Evolutionary conservation across 2,329 filamentous ascomycete genomes (phyloP).

Genomic region (Alternaria burnsii): DNA sequence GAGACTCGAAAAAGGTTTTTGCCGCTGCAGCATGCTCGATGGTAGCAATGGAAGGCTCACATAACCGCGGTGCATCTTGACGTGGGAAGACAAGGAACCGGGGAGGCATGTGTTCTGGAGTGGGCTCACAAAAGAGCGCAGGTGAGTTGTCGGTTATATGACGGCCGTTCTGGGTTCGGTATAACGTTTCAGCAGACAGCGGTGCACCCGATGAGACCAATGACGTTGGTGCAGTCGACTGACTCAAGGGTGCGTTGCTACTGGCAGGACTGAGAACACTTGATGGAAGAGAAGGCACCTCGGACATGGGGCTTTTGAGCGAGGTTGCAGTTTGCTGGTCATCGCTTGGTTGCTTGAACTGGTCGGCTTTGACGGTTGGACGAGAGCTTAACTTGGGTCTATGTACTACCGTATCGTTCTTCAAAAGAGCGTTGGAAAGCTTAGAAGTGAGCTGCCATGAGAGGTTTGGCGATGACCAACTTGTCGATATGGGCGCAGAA

Average conservation of each 20-base stretch:
- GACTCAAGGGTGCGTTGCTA: conserved; percentile 37
- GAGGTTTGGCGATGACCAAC: conserved; percentile 42
- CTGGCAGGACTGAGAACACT: conserved; percentile 36
- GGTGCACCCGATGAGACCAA: conserved; percentile 44
- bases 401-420: conserved; percentile 45
- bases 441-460: conserved; percentile 37
- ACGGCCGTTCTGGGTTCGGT: conserved; percentile 29
- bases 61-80: conserved; percentile 42
- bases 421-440: conserved; percentile 36
- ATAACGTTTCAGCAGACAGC: conserved; percentile 40
- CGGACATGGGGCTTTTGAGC: conserved; percentile 20
- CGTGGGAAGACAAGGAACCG: conserved; percentile 45
- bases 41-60: conserved; percentile 61
- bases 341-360: conserved; percentile 15
- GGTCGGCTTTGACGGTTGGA: conserved; percentile 33
- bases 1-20: conserved; percentile 85
- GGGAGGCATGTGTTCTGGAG: conserved; percentile 23
- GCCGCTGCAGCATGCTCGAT: conserved; percentile 81
- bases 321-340: conserved; percentile 8
- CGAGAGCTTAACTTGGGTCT: conserved; percentile 40
- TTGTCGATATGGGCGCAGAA: conserved; percentile 29
- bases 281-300: conserved; percentile 36
- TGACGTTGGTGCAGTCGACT: conserved; percentile 49
- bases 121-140: conserved; percentile 22
- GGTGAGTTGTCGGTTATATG: conserved; percentile 26